Conservation (phyloP, 2,329 filamentous ascomycete genomes). For the Aspergillus fijiensis region DNA sequence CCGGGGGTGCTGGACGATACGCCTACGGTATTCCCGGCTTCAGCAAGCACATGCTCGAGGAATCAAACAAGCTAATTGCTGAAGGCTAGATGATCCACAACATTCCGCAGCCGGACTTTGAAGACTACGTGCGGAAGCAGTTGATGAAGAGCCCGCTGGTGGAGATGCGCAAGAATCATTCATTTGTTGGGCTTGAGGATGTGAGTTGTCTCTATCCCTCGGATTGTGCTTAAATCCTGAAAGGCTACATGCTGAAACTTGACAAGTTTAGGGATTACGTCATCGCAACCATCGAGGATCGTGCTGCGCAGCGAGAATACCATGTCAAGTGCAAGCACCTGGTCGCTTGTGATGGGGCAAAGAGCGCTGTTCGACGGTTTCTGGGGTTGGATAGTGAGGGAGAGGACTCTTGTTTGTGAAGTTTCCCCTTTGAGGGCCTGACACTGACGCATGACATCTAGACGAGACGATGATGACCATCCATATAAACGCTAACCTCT, state of each 20-base stretch:
- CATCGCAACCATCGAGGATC: conserved; percentile 32
- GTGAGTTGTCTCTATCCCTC: conserved; percentile 16
- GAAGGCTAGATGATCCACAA: conserved; percentile 43
- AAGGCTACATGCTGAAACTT: neutral
- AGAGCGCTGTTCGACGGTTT: conserved; percentile 29
- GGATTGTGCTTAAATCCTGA: too few species aligned
- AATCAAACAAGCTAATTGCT: neutral
- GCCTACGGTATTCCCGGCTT: conserved; percentile 26
- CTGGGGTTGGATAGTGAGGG: conserved; percentile 43
- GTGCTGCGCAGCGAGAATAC: conserved; percentile 22
- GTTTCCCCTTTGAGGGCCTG: too few species aligned
- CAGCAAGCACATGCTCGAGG: neutral
- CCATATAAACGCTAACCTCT: conserved; percentile 45
- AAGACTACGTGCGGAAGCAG: conserved; percentile 33
- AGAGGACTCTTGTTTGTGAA: conserved; percentile 42
- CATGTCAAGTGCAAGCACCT: conserved; percentile 34
- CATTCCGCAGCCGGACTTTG: conserved; percentile 44
- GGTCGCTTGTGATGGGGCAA: conserved; percentile 41
- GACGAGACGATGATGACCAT: conserved; percentile 51
- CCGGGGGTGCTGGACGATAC: conserved; percentile 35
- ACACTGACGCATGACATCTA: conserved; percentile 11
- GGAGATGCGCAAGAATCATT: conserved; percentile 21
- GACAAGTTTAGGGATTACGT: conserved; percentile 25
- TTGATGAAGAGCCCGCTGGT: conserved; percentile 21
- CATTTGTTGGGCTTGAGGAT: conserved; percentile 37